Evolutionary conservation across 2,329 filamentous ascomycete species (phyloP).

Genomic region (Thielaviopsis euricoi): DNA sequence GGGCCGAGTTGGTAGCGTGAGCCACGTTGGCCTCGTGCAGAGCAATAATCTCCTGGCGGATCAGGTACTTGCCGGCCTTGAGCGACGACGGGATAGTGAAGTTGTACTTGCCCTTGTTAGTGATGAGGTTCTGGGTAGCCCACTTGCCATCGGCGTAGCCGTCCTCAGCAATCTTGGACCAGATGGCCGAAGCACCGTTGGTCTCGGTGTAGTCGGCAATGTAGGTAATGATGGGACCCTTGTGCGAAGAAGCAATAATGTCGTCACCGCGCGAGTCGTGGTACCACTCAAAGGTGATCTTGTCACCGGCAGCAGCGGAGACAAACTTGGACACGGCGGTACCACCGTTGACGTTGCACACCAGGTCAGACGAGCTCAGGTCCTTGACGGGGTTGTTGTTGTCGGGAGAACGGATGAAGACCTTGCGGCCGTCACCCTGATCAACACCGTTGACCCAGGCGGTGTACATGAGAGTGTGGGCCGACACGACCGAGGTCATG

Average conservation of each 20-base stretch:
- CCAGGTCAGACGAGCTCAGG: slow-evolving; percentile 24
- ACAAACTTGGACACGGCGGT: slow-evolving; percentile 23
- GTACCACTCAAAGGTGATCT: slow-evolving; percentile 32
- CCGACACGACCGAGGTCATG: slow-evolving; percentile 23
- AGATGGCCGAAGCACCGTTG: slow-evolving; percentile 32
- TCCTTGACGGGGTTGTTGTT: slow-evolving; percentile 30
- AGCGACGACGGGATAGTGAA: slow-evolving; percentile 30
- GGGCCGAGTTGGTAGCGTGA: slow-evolving; percentile 21
- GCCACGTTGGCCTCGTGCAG: slow-evolving; percentile 28
- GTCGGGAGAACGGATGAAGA: slow-evolving; percentile 28
- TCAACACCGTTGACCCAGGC: slow-evolving; percentile 31
- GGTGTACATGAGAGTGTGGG: slow-evolving; percentile 30
- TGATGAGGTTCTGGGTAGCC: slow-evolving; percentile 28
- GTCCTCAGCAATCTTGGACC: slow-evolving; percentile 28
- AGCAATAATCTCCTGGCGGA: slow-evolving; percentile 39
- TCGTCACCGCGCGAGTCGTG: slow-evolving; percentile 33
- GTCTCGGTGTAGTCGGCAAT: slow-evolving; percentile 26
- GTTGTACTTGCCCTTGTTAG: slow-evolving; percentile 31
- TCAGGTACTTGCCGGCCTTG: slow-evolving; percentile 33
- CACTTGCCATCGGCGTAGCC: slow-evolving; percentile 24
- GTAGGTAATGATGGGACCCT: slow-evolving; percentile 36
- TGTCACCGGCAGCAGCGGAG: slow-evolving; percentile 29
- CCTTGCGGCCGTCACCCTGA: slow-evolving; percentile 24
- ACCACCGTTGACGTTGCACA: slow-evolving; percentile 28
- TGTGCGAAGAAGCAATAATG: slow-evolving; percentile 35